Evolutionary conservation across 2,329 filamentous ascomycete genomes (phyloP), one percentile per base, ranked within the genome.

Genomic region (Talaromyces sp.): DNA sequence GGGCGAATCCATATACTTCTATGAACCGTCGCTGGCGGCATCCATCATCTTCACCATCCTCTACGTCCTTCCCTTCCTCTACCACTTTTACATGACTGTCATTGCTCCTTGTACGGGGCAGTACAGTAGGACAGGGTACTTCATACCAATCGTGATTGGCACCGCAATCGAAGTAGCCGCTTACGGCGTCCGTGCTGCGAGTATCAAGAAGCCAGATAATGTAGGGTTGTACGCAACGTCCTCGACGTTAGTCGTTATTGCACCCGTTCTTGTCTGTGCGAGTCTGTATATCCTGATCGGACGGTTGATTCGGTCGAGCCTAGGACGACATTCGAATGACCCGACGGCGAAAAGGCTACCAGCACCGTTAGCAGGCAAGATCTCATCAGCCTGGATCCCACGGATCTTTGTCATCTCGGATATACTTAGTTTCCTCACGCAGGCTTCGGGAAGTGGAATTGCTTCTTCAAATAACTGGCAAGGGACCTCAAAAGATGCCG

Each of bases 261-360:
- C 81, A 0, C 82, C 82, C 0, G 73, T 83, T 50, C 76, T 83
- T 57, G 69, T 83, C 56, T 80, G 80, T 16, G 82, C 81, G 0
- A 80, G 79, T 1, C 79, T 83, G 60, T 84, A 84, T 68, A 75
- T 83, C 58, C 75, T 83, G 53, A 77, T 84, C 57, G 80, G 78
- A n/a, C 75, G 78, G 12, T 69, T 84, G 5, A 78, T 82, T 59
- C 68, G 23, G 18, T 57, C 51, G 23, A 54, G 27, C 51, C 8
- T 18, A 10, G 51, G 4, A 14, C 23, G 42, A 47, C 18, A 14
- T 47, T 47, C 42, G 42, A 28, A 27, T 54, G 51, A 30, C 16
- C 16, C n/a, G 31, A 47, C 42, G 23, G 23, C 42, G 42, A 18
- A 47, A 47, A 47, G n/a, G 42, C 18, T 16, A 18, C 42, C 53